Base-by-base conservation (phyloP, 495 filamentous ascomycete species). In the Daldinia decipiens region DNA sequence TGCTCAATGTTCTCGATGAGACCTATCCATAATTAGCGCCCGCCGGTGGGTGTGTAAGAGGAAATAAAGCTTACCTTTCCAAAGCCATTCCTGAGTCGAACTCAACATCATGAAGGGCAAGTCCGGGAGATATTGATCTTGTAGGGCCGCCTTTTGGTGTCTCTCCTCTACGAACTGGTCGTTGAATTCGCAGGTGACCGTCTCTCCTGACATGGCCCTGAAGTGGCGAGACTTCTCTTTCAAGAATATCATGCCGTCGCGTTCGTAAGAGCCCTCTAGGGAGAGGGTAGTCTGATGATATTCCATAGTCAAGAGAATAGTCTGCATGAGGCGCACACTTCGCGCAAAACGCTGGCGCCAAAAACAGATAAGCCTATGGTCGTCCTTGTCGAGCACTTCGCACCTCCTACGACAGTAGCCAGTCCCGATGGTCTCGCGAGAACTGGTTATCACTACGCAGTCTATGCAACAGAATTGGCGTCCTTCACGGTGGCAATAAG, bases 341-440 rank as follows among this genome's bases (percentile, higher is more conserved):
- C 60, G 60, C 15, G 0, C 34, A 21, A 62, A 54, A 8, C 19
- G 60, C 34, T 31, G 15, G 6, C 47, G 60, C 13, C 1, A 1
- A 1, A 12, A 12, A 24, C 60, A 62, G 17, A 29, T 7, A 2
- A 0, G 7, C 34, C 31, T n/a, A 27, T 62, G 60, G 5, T 38
- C 15, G 2, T 38, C 6, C n/a, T 15, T 3, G 24, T 62, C 47
- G 3, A 53, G 34, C 6, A 13, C 0, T 6, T 29, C 31, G 34
- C 60, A 62, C 4, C 13, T 0, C 6, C 8, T 3, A n/a, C 47
- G 7, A 13, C 60, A 62, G 26, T 62, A 62, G 24, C 47, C 32
- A 31, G 60, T 54, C 2, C 15, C 7, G 13, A 62, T 15, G 8
- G 34, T 40, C 19, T 12, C 12, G 1, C 17, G 34, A 21, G 12